These are phyloP conservation scores for Paecilomyces sp. DNA, from an alignment of 2,329 filamentous ascomycete genomes.

Conservation along the genomic window DNA sequence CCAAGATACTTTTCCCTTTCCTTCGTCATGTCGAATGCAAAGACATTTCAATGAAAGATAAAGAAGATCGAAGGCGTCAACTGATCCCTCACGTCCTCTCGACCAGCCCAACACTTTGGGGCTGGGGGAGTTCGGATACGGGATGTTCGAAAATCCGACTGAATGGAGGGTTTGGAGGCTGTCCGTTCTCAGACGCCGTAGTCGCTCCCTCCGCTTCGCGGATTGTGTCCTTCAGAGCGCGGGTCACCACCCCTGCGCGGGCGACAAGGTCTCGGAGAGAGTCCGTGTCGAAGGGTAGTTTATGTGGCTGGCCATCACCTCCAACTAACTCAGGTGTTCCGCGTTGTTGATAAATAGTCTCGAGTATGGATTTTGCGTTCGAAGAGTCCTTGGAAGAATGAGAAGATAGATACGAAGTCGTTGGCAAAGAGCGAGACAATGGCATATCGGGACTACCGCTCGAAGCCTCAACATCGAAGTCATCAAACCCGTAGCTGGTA, in stretches of 20 bases:
- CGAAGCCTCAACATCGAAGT: constrained; percentile 40
- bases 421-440: constrained; percentile 15
- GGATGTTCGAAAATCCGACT: constrained; percentile 42
- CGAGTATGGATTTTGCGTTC: constrained; percentile 56
- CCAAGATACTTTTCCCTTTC: not conserved
- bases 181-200: constrained; percentile 18
- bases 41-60: constrained; percentile 1
- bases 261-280: constrained; percentile 56
- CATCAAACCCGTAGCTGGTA: constrained; percentile 51
- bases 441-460: constrained; percentile 13
- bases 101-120: not conserved
- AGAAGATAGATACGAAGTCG: constrained; percentile 19
- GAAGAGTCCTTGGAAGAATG: constrained; percentile 50
- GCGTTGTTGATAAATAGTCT: constrained; percentile 49
- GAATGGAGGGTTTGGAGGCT: constrained; percentile 36
- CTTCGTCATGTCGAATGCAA: not conserved
- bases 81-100: not conserved
- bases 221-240: constrained; percentile 43
- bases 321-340: constrained; percentile 22
- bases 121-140: constrained; percentile 20
- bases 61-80: not conserved
- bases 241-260: constrained; percentile 42
- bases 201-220: constrained; percentile 43
- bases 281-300: constrained; percentile 60
- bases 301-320: constrained; percentile 28